Percentiles rank a stretch among this genome's conserved stretches.
Conservation (phyloP, 257 asterid species). For the Nicotiana paniculata region DNA sequence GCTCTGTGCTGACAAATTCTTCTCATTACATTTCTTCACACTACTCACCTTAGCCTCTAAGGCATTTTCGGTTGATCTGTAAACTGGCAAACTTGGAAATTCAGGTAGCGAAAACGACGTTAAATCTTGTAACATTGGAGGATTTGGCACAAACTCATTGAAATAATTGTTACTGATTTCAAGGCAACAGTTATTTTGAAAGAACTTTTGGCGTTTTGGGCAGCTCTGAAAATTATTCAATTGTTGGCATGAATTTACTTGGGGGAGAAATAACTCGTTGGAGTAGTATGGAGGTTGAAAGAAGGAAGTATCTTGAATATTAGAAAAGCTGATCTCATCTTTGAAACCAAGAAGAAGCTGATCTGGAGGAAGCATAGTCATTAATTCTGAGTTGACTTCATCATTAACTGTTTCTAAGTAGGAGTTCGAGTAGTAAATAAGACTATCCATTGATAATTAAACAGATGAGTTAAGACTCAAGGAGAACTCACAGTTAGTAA, state of each 20-base stretch:
- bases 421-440: neutral
- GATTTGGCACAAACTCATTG: slow-evolving; percentile 24
- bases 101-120: neutral
- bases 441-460: neutral
- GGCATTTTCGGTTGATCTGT: slow-evolving; percentile 7
- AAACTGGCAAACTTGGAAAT: neutral
- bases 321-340: neutral
- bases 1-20: slow-evolving; percentile 61
- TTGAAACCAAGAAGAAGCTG: neutral
- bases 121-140: slow-evolving; percentile 19
- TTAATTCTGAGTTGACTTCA: neutral
- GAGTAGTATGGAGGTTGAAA: slow-evolving; percentile 4
- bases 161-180: neutral
- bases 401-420: neutral
- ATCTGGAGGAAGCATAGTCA: neutral
- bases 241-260: neutral
- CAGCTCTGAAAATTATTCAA: neutral
- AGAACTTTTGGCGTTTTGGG: slow-evolving; percentile 17
- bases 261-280: slow-evolving; percentile 3
- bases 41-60: neutral
- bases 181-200: neutral
- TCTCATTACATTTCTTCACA: slow-evolving; percentile 21
- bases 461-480: neutral
- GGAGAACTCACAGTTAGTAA: too few relatives aligned
- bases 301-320: neutral